Conservation (phyloP, 164 flowering plant genomes). For the Tinospora cordifolia region DNA sequence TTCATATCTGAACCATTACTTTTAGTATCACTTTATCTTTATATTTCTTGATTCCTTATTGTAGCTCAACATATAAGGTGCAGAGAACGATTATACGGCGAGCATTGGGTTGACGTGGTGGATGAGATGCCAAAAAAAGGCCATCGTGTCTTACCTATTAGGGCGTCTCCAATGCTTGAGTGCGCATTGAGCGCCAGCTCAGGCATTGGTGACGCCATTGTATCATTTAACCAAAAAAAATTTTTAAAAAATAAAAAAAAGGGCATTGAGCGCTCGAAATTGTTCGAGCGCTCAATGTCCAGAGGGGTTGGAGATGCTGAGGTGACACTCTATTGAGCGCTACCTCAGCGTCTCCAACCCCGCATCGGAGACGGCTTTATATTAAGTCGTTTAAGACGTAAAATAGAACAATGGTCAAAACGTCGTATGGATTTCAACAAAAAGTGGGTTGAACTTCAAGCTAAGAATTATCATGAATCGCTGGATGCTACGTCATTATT, state of each 20-base stretch:
- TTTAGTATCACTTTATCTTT: not conserved
- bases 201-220: too few species aligned
- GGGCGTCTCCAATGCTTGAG: too few species aligned
- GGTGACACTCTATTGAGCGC: too few species aligned
- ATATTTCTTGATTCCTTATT: conserved; percentile 10
- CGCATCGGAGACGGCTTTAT: too few species aligned
- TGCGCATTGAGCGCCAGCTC: too few species aligned
- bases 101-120: conserved; percentile 93
- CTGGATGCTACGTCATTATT: conserved; percentile 69
- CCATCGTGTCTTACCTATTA: conserved; percentile 72
- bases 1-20: too few species aligned
- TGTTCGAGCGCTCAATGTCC: too few species aligned
- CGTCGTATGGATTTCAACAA: conserved; percentile 87
- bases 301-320: too few species aligned
- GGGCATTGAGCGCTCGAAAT: too few species aligned
- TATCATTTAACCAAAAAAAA: too few species aligned
- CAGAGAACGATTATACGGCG: conserved; percentile 93
- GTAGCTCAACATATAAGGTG: conserved; percentile 77
- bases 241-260: too few species aligned
- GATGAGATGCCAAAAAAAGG: conserved; percentile 80
- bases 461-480: conserved; percentile 87
- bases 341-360: too few species aligned
- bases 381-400: conserved; percentile 84
- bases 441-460: conserved; percentile 88
- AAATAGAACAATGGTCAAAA: conserved; percentile 88